Evolutionary conservation across 495 filamentous ascomycete genomes (phyloP), one percentile per base, ranked within the genome.

Genomic region (Cercophora newfieldiana): DNA sequence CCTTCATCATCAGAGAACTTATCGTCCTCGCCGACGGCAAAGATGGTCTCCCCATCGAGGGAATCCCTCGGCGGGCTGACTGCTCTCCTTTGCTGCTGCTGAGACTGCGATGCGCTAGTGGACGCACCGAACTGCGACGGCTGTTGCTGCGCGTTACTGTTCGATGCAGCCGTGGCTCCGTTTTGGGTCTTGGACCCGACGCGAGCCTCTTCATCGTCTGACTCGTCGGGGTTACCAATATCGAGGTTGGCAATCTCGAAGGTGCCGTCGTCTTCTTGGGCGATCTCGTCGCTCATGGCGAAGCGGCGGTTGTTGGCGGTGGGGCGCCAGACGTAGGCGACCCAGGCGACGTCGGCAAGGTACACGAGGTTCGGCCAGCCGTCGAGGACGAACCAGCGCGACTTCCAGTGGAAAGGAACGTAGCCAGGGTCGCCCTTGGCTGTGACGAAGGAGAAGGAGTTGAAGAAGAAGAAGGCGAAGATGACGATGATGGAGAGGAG

Each of bases 351-450:
- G 74, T 98, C 94, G 68, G 90, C 89, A 55, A 99, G 85, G 75
- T 99, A 99, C 22, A 99, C 96, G 19, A 98, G 73, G 77, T 97
- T 98, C 59, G 97, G 84, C 95, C 95, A 99, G 61, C 95, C 95
- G 73, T 99, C 95, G 12, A 98, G 86, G 28, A 99, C 88, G 75
- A 99, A 99, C 95, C 95, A 99, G 59, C 95, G 82, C 19, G 89
- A 90, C 82, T 96, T 91, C 95, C 95, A 99, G 80, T 98, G 93
- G 61, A 90, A 90, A 2, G 96, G 95, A 10, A 96, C 91, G 73
- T 96, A 99, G 75, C 93, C 90, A 5, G 91, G 91, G 66, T 93
- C 87, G 48, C 37, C 37, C 37, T 83, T 84, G 63, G 85, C 86
- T 24, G 92, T 92, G 54, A 92, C 94, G 72, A 99, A 97, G 28